Evolutionary conservation across 2,329 filamentous ascomycete species (phyloP).

Genomic region (Fusarium sp.): DNA sequence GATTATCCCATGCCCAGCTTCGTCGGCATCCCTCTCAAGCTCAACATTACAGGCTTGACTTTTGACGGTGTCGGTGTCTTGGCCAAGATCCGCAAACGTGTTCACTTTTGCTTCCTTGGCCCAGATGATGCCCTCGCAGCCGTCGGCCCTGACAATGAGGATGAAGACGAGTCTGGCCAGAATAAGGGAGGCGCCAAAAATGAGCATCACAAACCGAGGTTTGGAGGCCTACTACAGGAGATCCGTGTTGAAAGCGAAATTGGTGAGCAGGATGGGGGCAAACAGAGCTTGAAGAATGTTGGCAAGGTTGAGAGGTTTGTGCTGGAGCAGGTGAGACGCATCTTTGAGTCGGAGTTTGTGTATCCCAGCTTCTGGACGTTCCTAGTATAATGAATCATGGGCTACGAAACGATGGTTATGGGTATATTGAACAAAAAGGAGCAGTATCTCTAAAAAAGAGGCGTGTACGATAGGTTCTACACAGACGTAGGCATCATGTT

Average conservation of each 20-base stretch:
- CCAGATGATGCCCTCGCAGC: conserved; percentile 89
- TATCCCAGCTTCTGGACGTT: conserved; percentile 99
- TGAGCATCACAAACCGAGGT: conserved; percentile 49
- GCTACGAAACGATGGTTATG: conserved; percentile 18
- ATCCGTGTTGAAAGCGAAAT: conserved; percentile 98
- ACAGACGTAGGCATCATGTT: conserved; percentile 22
- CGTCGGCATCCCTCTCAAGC: conserved; percentile 91
- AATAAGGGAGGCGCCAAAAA: conserved; percentile 32
- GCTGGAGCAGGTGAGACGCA: conserved; percentile 92
- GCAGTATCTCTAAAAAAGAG: conserved; percentile 17
- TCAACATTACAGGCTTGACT: conserved; percentile 93
- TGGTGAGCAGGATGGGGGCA: conserved; percentile 88
- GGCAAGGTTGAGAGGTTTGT: conserved; percentile 99
- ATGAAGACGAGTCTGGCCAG: conserved; percentile 14
- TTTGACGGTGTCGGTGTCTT: conserved; percentile 96
- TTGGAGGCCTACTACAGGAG: conserved; percentile 87
- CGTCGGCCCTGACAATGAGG: conserved; percentile 63
- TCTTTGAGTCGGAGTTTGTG: conserved; percentile 98
- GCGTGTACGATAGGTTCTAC: background rate
- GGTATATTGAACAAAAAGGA: conserved; percentile 38
- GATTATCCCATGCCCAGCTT: conserved; percentile 99
- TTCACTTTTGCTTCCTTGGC: conserved; percentile 94
- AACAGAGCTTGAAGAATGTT: conserved; percentile 97
- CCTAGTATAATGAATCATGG: conserved; percentile 70
- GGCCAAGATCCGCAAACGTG: conserved; percentile 87